phyloP scores from a whole-genome alignment of 192 early-diverging fungal genomes.

The Linderina pennispora region DNA sequence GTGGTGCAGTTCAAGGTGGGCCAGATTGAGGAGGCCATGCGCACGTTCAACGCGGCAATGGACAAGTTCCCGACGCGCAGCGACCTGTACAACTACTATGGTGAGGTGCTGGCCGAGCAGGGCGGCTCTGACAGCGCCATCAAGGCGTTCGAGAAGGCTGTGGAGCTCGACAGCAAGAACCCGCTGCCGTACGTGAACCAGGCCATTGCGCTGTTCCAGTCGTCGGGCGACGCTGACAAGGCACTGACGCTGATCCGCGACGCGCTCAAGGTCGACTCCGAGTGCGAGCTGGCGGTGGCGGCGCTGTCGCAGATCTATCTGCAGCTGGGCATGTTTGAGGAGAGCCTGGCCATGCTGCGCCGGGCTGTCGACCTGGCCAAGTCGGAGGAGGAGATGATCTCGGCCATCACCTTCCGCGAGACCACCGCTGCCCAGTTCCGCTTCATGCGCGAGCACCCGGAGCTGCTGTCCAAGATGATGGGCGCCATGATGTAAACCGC shows the following conservation, averaged over 20 bases:
- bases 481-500: slow-evolving; percentile 19
- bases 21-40: slow-evolving; percentile 63
- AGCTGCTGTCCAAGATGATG: slow-evolving; percentile 50
- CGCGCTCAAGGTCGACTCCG: slow-evolving; percentile 87
- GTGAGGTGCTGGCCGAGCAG: slow-evolving; percentile 89
- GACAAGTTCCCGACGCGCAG: slow-evolving; percentile 69
- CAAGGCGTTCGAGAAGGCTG: slow-evolving; percentile 83
- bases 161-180: slow-evolving; percentile 69
- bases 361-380: slow-evolving; percentile 74
- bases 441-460: slow-evolving; percentile 51
- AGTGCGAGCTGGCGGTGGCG: slow-evolving; percentile 90
- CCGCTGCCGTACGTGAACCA: slow-evolving; percentile 99
- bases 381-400: slow-evolving; percentile 86
- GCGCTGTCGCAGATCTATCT: slow-evolving; percentile 74
- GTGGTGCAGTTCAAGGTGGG: slow-evolving; percentile 91
- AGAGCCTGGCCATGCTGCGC: slow-evolving; percentile 79
- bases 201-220: slow-evolving; percentile 75
- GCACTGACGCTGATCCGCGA: slow-evolving; percentile 72
- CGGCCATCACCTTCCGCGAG: slow-evolving; percentile 68
- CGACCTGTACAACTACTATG: slow-evolving; percentile 97
- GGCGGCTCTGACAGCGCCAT: slow-evolving; percentile 75
- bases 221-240: slow-evolving; percentile 59
- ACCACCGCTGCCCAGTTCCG: slow-evolving; percentile 56
- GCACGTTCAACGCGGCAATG: slow-evolving; percentile 74
- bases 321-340: slow-evolving; percentile 79